Percentiles rank a stretch among this genome's conserved stretches.
Conservation (phyloP, 2,329 filamentous ascomycete genomes). For the Amauroascus verrucosus region DNA sequence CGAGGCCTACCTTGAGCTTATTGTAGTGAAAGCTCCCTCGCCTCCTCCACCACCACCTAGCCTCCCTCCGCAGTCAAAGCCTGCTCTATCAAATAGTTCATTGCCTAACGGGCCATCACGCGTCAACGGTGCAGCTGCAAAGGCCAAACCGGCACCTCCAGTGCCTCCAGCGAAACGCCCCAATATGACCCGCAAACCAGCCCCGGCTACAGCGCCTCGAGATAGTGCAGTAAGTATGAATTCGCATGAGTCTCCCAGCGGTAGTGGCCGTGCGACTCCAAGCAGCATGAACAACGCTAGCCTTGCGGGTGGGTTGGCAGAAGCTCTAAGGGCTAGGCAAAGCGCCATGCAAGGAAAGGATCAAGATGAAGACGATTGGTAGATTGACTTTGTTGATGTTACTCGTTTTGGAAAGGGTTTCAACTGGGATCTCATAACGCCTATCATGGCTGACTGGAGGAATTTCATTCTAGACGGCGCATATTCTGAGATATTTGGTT, state of each 20-base stretch:
- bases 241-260: conserved; percentile 43
- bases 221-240: conserved; percentile 49
- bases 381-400: background rate
- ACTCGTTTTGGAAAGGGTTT: background rate
- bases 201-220: conserved; percentile 54
- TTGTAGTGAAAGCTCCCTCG: conserved; percentile 45
- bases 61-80: conserved; percentile 47
- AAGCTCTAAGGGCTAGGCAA: conserved; percentile 67
- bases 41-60: conserved; percentile 49
- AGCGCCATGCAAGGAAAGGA: conserved; percentile 62
- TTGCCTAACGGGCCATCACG: conserved; percentile 29
- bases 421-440: background rate
- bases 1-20: conserved; percentile 83
- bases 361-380: conserved; percentile 50
- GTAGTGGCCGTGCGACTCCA: conserved; percentile 60
- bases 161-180: conserved; percentile 74
- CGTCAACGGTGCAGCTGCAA: conserved; percentile 34
- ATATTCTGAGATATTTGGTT: background rate
- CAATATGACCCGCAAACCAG: conserved; percentile 59
- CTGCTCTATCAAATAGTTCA: conserved; percentile 44
- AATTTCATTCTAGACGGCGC: background rate
- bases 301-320: conserved; percentile 62
- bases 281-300: conserved; percentile 49
- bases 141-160: conserved; percentile 60
- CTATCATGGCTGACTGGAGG: background rate